Base-by-base conservation (phyloP, 192 early-diverging fungal species). In the Coemansia reversa region DNA sequence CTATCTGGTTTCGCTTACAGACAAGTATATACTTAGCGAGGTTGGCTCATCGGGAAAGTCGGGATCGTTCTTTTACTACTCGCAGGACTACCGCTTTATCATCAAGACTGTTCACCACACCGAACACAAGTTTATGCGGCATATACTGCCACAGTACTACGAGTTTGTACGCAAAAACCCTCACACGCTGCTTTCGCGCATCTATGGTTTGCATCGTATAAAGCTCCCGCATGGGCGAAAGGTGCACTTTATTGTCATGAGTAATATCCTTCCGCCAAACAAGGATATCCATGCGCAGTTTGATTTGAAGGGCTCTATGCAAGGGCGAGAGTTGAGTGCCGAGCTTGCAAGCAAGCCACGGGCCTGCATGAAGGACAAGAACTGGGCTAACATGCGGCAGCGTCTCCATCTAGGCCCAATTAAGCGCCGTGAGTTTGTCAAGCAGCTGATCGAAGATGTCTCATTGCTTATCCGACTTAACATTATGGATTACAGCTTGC, bases 181-280 rank as follows among this genome's bases (percentile, higher is more conserved):
- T 9, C 82, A 98, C 79, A 97, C 97, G 11, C 87, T 97, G 29
- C 82, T 98, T 4, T 94, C 90, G 66, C 89, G 96, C 51, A 94
- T 97, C 67, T 96, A 95, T 79, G 96, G 96, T 35, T 78, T 99
- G 49, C 95, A 98, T 69, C 88, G 97, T 53, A 91, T 98, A 56
- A 98, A 98, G 79, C 82, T 96, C 47, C 94, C 94, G 45, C 92
- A 91, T 35, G 90, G 90, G 54, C 82, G 86, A 49, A 97, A 98
- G 75, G 92, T 99, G 51, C 95, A 98, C 81, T 99, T 99, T 83
- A 93, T 99, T 8, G 95, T 99, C 19, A 99, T 99, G 97, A 93
- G 91, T 60, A 99, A 99, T 73, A 91, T 99, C 11, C 95, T 98
- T 67, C 96, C 97, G 18, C 86, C 94, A 9, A 95, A 96, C 84